Evolutionary conservation across 306 rosid species (phyloP).

Genomic region (Abrus precatorius): DNA sequence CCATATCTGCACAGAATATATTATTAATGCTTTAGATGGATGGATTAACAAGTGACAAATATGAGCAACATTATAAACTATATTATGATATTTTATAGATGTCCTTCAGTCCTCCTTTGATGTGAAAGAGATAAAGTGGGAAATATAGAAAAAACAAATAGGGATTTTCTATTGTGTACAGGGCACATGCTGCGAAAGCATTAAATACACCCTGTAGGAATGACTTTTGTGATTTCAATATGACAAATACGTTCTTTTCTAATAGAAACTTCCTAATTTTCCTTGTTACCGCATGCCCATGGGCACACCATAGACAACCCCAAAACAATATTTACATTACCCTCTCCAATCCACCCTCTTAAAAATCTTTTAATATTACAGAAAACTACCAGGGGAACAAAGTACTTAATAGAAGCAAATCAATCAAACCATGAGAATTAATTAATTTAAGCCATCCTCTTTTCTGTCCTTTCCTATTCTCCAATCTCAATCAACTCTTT

Average conservation of each 20-base stretch:
- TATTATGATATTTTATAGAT: not conserved
- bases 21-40: constrained; percentile 41
- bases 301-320: too few relatives aligned
- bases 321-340: not conserved
- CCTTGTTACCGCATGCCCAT: too few relatives aligned
- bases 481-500: constrained; percentile 23
- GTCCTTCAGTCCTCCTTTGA: constrained; percentile 18
- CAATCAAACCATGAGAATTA: not conserved
- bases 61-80: constrained; percentile 21
- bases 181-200: too few relatives aligned
- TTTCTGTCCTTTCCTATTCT: not conserved
- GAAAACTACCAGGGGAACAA: not conserved
- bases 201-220: too few relatives aligned
- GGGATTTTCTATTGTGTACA: too few relatives aligned
- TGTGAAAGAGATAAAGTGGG: not conserved
- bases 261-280: too few relatives aligned
- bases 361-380: not conserved
- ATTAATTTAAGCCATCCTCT: not conserved
- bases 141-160: not conserved
- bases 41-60: constrained; percentile 5
- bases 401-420: not conserved
- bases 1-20: constrained; percentile 78
- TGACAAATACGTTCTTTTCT: too few relatives aligned
- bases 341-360: not conserved
- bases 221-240: too few relatives aligned